Evolutionary conservation across 192 early-diverging fungal species (phyloP), one percentile per base, ranked within the genome.

Genomic region (Backusella circina): DNA sequence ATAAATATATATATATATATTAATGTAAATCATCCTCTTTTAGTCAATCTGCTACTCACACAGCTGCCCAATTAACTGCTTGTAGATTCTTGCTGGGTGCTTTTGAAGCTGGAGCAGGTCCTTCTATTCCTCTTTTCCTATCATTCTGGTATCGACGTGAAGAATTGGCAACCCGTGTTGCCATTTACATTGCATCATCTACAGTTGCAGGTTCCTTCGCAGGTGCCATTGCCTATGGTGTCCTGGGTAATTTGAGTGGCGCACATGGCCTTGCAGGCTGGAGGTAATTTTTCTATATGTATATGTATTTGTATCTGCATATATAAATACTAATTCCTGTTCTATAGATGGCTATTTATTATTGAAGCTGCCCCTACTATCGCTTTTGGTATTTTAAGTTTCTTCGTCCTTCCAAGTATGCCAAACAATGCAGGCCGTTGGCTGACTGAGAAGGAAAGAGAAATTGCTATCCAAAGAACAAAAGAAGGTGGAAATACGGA

Each of bases 191-290:
- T 57, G 84, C 86, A 35, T 86, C 89, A 6, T 86, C 90, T 12
- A 88, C 92, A 2, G 80, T 92, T 39, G 92, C 94, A 2, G 93
- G 93, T 0, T 91, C 92, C 0, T 88, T 93, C 71, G 91, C 90
- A 35, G 93, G 91, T 21, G 84, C 91, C 1, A 81, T 93, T 47
- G 93, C 90, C 3, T 92, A 92, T 67, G 92, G 86, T 30, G 85
- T 93, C 30, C 71, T 85, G 0, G 82, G 76, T 0, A 85, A 28
- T 41, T 36, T 91, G 18, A 73, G 86, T 50, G 84, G 88, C 6
- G 72, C 76, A 44, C 82, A 83, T 54, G 82, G 76, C 26, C 76
- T 91, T 23, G 83, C 87, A 26, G 86, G 88, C 1, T 94, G 93
- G 93, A 83, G 74, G 72, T 66, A 64, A 18, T 84, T 89, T 1